Conservation (phyloP, 768 basidiomycete genomes). For the Amanita thiersii region DNA sequence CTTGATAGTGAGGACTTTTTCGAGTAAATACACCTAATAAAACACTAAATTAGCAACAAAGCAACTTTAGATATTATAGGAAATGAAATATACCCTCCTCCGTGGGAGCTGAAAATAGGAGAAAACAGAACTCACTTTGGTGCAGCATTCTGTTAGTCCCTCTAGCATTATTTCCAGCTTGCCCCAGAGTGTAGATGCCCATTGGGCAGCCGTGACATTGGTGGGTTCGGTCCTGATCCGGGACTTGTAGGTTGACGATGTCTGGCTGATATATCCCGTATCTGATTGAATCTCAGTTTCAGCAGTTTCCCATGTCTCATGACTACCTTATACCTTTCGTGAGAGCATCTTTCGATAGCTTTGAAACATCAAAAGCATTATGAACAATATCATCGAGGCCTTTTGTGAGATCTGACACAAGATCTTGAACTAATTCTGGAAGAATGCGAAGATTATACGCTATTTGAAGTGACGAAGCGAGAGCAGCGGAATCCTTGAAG, state of each 20-base stretch:
- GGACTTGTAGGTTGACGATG: conserved; percentile 55
- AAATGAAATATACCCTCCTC: background rate
- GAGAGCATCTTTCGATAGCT: conserved; percentile 81
- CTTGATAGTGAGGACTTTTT: conserved; percentile 88
- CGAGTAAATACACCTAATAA: conserved; percentile 81
- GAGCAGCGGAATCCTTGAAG: conserved; percentile 75
- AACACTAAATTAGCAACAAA: background rate
- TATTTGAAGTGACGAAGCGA: conserved; percentile 92
- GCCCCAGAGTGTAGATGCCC: conserved; percentile 72
- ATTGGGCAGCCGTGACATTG: conserved; percentile 79
- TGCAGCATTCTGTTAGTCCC: conserved; percentile 85
- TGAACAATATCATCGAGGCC: conserved; percentile 78
- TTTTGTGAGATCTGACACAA: conserved; percentile 73
- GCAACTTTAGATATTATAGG: background rate
- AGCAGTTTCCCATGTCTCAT: conserved; percentile 1
- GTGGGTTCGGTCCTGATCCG: conserved; percentile 89
- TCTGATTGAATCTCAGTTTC: conserved; percentile 7
- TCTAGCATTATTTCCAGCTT: conserved; percentile 77
- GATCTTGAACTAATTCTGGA: conserved; percentile 71
- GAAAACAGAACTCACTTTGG: conserved; percentile 49
- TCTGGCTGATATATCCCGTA: conserved; percentile 2
- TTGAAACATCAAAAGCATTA: conserved; percentile 76
- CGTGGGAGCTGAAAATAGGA: background rate
- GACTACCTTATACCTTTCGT: conserved; percentile 54
- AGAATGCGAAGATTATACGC: conserved; percentile 88